A percentile compares a stretch with the other conserved stretches of the same genome.
phyloP scores from a whole-genome alignment of 805 yeast genomes.

The Candida methanosorbosa region DNA sequence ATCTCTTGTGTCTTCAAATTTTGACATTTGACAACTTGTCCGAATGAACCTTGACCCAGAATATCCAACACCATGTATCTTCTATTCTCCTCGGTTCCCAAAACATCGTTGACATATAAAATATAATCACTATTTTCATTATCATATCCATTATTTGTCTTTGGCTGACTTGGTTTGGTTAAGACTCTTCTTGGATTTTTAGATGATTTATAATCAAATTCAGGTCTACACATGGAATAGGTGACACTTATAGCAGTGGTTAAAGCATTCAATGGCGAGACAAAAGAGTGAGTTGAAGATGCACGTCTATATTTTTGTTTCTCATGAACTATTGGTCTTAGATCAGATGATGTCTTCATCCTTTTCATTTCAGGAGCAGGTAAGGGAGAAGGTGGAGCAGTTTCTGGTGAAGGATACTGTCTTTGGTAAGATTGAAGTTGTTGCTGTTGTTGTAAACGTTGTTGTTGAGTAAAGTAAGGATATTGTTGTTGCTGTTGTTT shows the following conservation, averaged over 20 bases:
- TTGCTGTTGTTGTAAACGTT: slow-evolving; percentile 8
- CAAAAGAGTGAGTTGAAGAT: slow-evolving; percentile 45
- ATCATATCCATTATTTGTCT: slow-evolving; percentile 74
- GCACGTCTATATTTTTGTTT: slow-evolving; percentile 67
- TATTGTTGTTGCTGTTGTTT: background rate
- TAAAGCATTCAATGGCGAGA: slow-evolving; percentile 75
- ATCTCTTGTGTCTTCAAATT: slow-evolving; percentile 66
- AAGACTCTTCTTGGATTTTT: slow-evolving; percentile 87
- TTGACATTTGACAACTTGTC: slow-evolving; percentile 95
- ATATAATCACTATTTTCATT: slow-evolving; percentile 88
- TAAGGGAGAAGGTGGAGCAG: background rate
- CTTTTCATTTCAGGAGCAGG: slow-evolving; percentile 40
- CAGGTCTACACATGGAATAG: slow-evolving; percentile 77
- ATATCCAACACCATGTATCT: slow-evolving; percentile 85
- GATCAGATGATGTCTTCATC: slow-evolving; percentile 36
- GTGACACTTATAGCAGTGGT: slow-evolving; percentile 73
- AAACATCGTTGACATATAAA: slow-evolving; percentile 84
- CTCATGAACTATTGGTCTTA: slow-evolving; percentile 51
- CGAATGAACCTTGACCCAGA: slow-evolving; percentile 95
- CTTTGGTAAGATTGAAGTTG: slow-evolving; percentile 9
- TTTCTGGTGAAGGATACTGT: background rate
- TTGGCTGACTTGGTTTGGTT: slow-evolving; percentile 87
- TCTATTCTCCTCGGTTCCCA: slow-evolving; percentile 79
- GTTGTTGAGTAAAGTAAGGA: slow-evolving; percentile 6
- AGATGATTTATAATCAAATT: slow-evolving; percentile 71